Evolutionary conservation across 2,329 filamentous ascomycete species (phyloP).

Genomic region (Alternaria brassicae): DNA sequence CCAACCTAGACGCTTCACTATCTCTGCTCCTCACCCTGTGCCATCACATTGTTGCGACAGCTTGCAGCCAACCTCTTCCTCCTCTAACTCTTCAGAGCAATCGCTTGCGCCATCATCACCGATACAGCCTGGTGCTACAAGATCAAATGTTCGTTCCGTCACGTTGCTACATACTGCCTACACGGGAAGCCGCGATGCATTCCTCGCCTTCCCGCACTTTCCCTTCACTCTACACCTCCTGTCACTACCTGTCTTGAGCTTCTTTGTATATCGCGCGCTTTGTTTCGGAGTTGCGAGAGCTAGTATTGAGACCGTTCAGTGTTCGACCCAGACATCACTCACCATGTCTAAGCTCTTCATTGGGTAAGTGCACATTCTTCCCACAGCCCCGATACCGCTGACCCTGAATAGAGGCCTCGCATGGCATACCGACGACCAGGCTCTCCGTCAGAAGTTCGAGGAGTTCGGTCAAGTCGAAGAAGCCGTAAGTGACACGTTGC

Average conservation of each 20-base stretch:
- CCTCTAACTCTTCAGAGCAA: conserved; percentile 24
- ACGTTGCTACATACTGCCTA: conserved; percentile 44
- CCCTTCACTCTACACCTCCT: conserved; percentile 28
- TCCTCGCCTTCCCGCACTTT: conserved; percentile 30
- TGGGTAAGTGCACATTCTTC: conserved; percentile 67
- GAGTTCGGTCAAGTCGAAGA: conserved; percentile 91
- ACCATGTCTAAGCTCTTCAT: conserved; percentile 94
- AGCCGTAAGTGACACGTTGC: conserved; percentile 73
- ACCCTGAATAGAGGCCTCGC: conserved; percentile 79
- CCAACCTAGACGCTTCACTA: conserved; percentile 37
- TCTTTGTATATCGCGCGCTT: conserved; percentile 40
- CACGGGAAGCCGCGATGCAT: conserved; percentile 40
- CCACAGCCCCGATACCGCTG: conserved; percentile 5
- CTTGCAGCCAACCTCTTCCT: conserved; percentile 23
- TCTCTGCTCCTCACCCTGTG: conserved; percentile 28
- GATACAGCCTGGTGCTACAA: conserved; percentile 38
- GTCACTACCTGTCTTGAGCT: conserved; percentile 31
- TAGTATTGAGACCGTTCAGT: conserved; percentile 52
- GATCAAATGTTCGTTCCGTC: conserved; percentile 52
- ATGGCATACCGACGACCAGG: conserved; percentile 94
- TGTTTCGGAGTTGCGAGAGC: conserved; percentile 39
- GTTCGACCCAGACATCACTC: conserved; percentile 39
- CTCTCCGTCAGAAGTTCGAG: conserved; percentile 88
- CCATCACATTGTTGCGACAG: conserved; percentile 22
- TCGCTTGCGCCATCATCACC: conserved; percentile 35